Base-by-base conservation (phyloP, 768 basidiomycete genomes). In the Galerina marginata region DNA sequence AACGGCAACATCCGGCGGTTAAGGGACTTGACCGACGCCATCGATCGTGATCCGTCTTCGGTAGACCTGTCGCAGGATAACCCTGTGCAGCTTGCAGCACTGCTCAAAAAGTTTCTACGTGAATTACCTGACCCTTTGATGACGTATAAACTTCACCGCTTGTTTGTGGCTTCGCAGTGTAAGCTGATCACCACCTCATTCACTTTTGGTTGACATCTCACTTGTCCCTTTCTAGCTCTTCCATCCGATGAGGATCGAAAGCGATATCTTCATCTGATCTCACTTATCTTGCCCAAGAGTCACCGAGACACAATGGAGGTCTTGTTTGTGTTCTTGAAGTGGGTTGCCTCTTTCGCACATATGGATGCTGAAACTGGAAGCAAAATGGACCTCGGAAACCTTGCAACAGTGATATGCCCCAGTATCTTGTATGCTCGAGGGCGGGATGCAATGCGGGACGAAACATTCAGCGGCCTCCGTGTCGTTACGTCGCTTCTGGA, bases 311-410 rank as follows among this genome's bases (percentile, higher is more conserved):
- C 96, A 16, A 88, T 97, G 86, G 97, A 99, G 75, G 93, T 97
- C 52, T 79, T 99, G 52, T 98, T 97, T 71, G 96, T 97, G 33
- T 99, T 99, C 80, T 83, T 99, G 65, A 97, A 98, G 76, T 99
- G 97, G 97, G 97, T 99, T 10, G 96, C 96, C 9, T 97, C 95
- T 2, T 99, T 99, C 73, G 95, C 97, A 50, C 96, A 99, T 75
- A 88, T 96, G 80, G 96, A 98, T 69, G 94, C 95, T 66, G 93
- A 93, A 70, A 98, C 96, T 0, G 96, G 96, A 43, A 96, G 93
- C 77, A 96, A 96, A 79, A 99, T 99, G 97, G 97, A 99, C 74
- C 80, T 99, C 48, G 83, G 83, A 15, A 99, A 99, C 74, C 83
- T 99, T 65, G 95, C 97, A 38, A 98, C 95, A 9, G 96, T 99